Conservation (phyloP, 108 stramenopile genomes). For the Conticribra guillardii region DNA sequence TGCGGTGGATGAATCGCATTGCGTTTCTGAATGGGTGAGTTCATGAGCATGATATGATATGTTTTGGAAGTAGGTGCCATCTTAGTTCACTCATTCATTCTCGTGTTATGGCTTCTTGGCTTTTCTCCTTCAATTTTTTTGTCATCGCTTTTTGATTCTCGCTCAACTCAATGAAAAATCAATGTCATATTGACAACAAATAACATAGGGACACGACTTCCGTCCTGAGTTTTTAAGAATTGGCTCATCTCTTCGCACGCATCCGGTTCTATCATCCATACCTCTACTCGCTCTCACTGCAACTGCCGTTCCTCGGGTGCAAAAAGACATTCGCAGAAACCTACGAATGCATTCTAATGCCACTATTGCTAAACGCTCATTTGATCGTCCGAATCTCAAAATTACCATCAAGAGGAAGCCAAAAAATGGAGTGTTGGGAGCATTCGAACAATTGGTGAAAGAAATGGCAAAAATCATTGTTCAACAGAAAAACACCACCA, state of each 20-base stretch:
- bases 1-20: slow-evolving; percentile 95
- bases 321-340: slow-evolving; percentile 63
- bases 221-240: slow-evolving; percentile 81
- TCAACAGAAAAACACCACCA: slow-evolving; percentile 10
- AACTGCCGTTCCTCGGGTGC: slow-evolving; percentile 91
- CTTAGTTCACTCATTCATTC: background rate
- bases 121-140: background rate
- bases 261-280: slow-evolving; percentile 46
- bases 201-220: slow-evolving; percentile 69
- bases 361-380: slow-evolving; percentile 62
- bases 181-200: background rate
- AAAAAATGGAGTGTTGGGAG: slow-evolving; percentile 42
- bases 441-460: slow-evolving; percentile 52
- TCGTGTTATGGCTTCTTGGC: background rate
- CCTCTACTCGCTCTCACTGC: slow-evolving; percentile 94
- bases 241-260: slow-evolving; percentile 56
- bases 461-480: slow-evolving; percentile 20
- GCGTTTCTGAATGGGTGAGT: slow-evolving; percentile 88
- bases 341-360: slow-evolving; percentile 60
- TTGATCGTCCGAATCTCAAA: slow-evolving; percentile 92
- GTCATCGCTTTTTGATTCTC: background rate
- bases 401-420: slow-evolving; percentile 72
- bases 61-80: slow-evolving; percentile 56
- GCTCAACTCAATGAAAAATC: background rate
- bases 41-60: too few species aligned